phyloP scores from a whole-genome alignment of 352 stramenopile species.

The Phytophthora rubi region DNA sequence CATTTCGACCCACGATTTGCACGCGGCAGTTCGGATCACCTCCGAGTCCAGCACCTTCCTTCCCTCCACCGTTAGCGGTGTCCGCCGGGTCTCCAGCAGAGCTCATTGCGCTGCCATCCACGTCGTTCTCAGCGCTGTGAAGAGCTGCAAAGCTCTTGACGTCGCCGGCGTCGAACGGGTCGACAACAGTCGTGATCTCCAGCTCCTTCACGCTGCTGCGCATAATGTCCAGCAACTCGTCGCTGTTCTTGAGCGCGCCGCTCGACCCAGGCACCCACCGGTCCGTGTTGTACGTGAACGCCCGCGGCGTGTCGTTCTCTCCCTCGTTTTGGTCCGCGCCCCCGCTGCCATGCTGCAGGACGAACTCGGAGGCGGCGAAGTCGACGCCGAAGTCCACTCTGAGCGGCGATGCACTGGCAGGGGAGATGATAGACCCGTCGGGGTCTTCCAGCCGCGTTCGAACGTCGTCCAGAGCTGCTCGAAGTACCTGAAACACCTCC shows the following conservation, averaged over 20 bases:
- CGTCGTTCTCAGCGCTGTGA: constrained; percentile 51
- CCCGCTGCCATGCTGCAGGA: constrained; percentile 18
- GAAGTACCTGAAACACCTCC: constrained; percentile 68
- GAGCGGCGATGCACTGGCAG: constrained; percentile 48
- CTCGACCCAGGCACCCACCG: constrained; percentile 62
- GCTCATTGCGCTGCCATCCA: constrained; percentile 2
- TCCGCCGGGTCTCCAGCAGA: constrained; percentile 15
- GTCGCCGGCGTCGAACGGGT: constrained; percentile 67
- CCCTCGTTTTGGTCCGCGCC: constrained; percentile 16
- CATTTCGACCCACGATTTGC: constrained; percentile 51
- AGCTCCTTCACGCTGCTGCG: constrained; percentile 58
- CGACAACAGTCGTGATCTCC: constrained; percentile 58
- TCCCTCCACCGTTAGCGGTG: background rate
- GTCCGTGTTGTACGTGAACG: constrained; percentile 72
- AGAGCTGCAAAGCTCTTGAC: constrained; percentile 62
- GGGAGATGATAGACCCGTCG: constrained; percentile 26
- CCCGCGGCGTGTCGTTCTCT: constrained; percentile 10
- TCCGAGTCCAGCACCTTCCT: constrained; percentile 32
- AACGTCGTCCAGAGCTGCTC: constrained; percentile 54
- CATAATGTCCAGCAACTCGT: constrained; percentile 69
- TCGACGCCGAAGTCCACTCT: constrained; percentile 67
- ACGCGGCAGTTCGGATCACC: constrained; percentile 54
- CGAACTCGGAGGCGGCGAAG: constrained; percentile 69
- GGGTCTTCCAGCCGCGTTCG: constrained; percentile 40
- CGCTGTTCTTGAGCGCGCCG: constrained; percentile 57